Evolutionary conservation across 768 basidiomycete species (phyloP).

Genomic region (Lactarius pseudohatsudake): DNA sequence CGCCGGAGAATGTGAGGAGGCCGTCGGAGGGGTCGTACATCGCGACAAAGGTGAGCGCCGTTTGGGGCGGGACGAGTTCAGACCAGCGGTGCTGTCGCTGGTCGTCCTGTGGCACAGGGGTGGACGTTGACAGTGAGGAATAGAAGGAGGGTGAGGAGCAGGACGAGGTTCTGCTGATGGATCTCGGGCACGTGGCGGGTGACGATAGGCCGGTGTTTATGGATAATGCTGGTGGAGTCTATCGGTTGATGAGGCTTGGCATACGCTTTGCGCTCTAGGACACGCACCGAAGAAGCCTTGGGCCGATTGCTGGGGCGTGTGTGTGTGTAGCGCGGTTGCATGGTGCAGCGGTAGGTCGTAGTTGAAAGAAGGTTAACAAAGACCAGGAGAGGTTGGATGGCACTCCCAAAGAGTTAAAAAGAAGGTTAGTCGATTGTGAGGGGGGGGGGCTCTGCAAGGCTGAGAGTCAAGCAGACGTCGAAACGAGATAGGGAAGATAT

Average conservation of each 20-base stretch:
- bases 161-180: constrained; percentile 2
- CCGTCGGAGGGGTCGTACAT: constrained; percentile 60
- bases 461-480: constrained; percentile 18
- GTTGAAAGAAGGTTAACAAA: background rate
- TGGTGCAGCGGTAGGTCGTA: background rate
- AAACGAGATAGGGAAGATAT: constrained; percentile 22
- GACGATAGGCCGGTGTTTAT: constrained; percentile 10
- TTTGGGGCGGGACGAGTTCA: constrained; percentile 53
- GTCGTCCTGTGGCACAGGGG: background rate
- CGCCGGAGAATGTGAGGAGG: constrained; percentile 56
- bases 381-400: background rate
- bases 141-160: background rate
- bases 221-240: constrained; percentile 16
- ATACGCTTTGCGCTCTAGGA: background rate
- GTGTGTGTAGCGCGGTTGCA: constrained; percentile 16
- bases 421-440: background rate
- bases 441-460: constrained; percentile 24
- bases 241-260: constrained; percentile 10
- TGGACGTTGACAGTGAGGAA: background rate
- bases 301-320: constrained; percentile 13
- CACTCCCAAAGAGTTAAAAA: background rate
- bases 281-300: constrained; percentile 19
- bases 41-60: constrained; percentile 58
- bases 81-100: constrained; percentile 47
- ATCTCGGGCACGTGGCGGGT: background rate